Evolutionary conservation across 1,284 basidiomycete species (phyloP), one percentile per base, ranked within the genome.

Genomic region (Ceratobasidium sp.): DNA sequence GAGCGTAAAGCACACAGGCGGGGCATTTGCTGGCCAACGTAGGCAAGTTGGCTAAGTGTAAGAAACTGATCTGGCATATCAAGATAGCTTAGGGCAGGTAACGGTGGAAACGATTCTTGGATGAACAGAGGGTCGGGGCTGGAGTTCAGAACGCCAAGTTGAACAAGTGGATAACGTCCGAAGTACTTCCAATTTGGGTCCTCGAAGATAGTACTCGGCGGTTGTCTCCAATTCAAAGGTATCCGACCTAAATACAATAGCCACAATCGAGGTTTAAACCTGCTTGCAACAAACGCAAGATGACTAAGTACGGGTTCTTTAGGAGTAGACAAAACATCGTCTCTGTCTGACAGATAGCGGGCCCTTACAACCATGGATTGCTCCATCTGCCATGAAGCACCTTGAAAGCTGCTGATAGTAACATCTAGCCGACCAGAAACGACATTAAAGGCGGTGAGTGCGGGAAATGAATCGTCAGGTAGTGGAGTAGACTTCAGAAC

Each of bases 401-500:
- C 33, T 33, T 1, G 33, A 4, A 33, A 33, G 33, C 4, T 4
- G 33, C 33, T 33, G 2, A 33, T 33, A 1, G 4, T 33, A 10
- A 10, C 10, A 58, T n/a, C 26, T 4, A 58, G 10, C 10, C 20
- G 3, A 4, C 4, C 15, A 23, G n/a, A n/a, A 10, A 23, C 4
- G n/a, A 58, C 26, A 23, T 3, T 3, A 58, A 28, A 23, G 26
- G n/a, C 9, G 46, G 7, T 4, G n/a, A 58, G 12, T 58, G 13
- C 55, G 20, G 55, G 55, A 28, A 58, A 58, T n/a, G 55, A 58
- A n/a, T 58, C 55, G n/a, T 20, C 55, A 13, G 55, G n/a, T 28
- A 58, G n/a, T 3, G 10, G 26, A 4, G 26, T 28, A 23, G 13
- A 49, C 55, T 20, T 58, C 12, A 28, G 26, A 23, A 58, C 13